These are phyloP conservation scores for Monascus ruber DNA, from an alignment of 2,329 filamentous ascomycete species.

Conservation along the genomic window DNA sequence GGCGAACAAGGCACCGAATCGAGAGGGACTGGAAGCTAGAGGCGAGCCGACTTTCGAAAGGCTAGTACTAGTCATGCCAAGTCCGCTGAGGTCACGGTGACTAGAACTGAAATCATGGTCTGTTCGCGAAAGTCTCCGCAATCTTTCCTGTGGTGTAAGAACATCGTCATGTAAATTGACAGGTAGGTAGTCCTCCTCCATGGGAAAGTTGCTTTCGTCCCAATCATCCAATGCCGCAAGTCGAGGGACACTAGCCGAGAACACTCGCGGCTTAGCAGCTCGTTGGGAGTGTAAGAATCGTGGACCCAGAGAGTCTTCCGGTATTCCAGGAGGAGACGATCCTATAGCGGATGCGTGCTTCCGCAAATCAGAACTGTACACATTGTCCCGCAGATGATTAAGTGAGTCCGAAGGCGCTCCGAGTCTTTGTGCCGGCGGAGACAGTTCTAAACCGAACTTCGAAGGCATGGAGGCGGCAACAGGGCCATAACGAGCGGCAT, in stretches of 20 bases:
- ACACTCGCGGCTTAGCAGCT: constrained; percentile 45
- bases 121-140: constrained; percentile 48
- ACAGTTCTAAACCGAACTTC: constrained; percentile 72
- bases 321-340: constrained; percentile 50
- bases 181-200: constrained; percentile 83
- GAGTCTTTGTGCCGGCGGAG: constrained; percentile 60
- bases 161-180: constrained; percentile 54
- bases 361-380: constrained; percentile 59
- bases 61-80: constrained; percentile 39
- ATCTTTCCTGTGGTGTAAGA: constrained; percentile 50
- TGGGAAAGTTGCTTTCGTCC: constrained; percentile 56
- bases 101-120: constrained; percentile 40
- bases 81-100: constrained; percentile 38
- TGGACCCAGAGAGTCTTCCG: constrained; percentile 56
- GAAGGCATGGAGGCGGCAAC: constrained; percentile 88
- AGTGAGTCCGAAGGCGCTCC: constrained; percentile 54
- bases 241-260: constrained; percentile 51
- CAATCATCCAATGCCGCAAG: constrained; percentile 45
- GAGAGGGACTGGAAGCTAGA: constrained; percentile 48
- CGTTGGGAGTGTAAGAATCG: constrained; percentile 55
- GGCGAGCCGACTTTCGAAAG: constrained; percentile 44
- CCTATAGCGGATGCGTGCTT: constrained; percentile 41
- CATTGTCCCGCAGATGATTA: constrained; percentile 53
- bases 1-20: constrained; percentile 50
- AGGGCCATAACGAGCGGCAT: constrained; percentile 77